A percentile compares a stretch with the other conserved stretches of the same genome.
Evolutionary conservation across 768 basidiomycete genomes (phyloP).

Genomic region (Podaxis sp.): DNA sequence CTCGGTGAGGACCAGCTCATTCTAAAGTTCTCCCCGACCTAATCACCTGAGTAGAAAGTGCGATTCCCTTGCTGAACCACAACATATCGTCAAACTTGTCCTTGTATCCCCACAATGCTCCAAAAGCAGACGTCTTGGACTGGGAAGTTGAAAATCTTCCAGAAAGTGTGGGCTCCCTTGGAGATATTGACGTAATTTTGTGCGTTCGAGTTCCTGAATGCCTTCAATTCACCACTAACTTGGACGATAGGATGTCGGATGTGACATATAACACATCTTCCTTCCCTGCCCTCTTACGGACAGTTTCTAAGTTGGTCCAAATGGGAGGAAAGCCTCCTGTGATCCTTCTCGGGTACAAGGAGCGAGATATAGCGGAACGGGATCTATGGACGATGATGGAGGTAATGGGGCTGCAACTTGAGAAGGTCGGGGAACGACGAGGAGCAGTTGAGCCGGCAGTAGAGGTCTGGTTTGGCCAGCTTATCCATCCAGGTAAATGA

Average conservation of each 20-base stretch:
- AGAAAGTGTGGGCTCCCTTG: conserved; percentile 35
- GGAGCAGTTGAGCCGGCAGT: conserved; percentile 67
- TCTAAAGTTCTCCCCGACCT: too few species aligned
- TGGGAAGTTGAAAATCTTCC: conserved; percentile 72
- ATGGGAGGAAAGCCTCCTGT: conserved; percentile 33
- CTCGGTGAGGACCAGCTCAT: conserved; percentile 49
- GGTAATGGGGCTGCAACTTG: conserved; percentile 54
- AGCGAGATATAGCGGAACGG: conserved; percentile 77
- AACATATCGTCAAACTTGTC: conserved; percentile 56
- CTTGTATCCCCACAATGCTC: conserved; percentile 31
- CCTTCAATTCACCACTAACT: neutral
- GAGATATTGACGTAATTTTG: conserved; percentile 67
- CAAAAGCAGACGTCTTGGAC: conserved; percentile 53
- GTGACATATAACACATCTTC: conserved; percentile 90
- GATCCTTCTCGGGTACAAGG: conserved; percentile 82
- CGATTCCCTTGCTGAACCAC: conserved; percentile 73
- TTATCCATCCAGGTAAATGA: neutral
- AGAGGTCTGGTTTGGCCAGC: conserved; percentile 66
- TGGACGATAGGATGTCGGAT: conserved; percentile 76
- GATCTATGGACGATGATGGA: conserved; percentile 66
- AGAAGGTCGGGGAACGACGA: conserved; percentile 46
- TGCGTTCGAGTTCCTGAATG: conserved; percentile 35
- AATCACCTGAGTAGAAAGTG: conserved; percentile 38
- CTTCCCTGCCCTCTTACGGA: conserved; percentile 75
- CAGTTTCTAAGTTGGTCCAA: conserved; percentile 52